A percentile compares a stretch with the other conserved stretches of the same genome.
Conservation (phyloP, 805 yeast species). For the Candida gorgasii region DNA sequence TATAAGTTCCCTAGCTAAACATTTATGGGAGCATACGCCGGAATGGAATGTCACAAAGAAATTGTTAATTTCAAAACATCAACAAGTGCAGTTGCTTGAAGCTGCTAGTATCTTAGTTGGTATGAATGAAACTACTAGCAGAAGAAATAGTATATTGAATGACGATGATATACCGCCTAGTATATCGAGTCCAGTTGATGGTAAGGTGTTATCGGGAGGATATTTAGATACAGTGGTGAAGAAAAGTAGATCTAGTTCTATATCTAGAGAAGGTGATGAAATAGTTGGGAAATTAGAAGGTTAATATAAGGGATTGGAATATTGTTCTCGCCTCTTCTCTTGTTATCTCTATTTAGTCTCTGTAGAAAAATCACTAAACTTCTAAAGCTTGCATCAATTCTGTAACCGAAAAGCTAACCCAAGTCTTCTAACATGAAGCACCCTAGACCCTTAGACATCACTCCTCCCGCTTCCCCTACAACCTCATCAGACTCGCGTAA, state of each 20-base stretch:
- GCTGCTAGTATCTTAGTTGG: conserved; percentile 78
- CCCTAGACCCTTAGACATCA: too few relatives aligned
- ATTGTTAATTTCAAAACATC: conserved; percentile 79
- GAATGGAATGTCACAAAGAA: conserved; percentile 90
- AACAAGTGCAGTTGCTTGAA: conserved; percentile 80
- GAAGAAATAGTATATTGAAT: conserved; percentile 16
- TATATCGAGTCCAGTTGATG: conserved; percentile 4
- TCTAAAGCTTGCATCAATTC: too few relatives aligned
- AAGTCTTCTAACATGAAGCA: too few relatives aligned
- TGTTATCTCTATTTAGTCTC: too few relatives aligned
- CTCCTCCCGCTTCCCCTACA: neutral
- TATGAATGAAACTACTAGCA: conserved; percentile 37
- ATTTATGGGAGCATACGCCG: conserved; percentile 92
- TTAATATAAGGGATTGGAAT: conserved; percentile 6
- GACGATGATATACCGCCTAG: conserved; percentile 13
- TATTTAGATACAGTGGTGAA: conserved; percentile 26
- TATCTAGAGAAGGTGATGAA: conserved; percentile 9
- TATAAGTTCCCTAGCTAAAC: conserved; percentile 83
- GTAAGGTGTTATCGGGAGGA: conserved; percentile 24
- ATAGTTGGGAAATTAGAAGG: conserved; percentile 16
- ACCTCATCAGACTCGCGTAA: neutral
- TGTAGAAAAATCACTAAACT: too few relatives aligned
- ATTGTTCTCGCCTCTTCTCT: too few relatives aligned
- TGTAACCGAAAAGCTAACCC: too few relatives aligned
- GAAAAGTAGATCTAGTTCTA: neutral